Evolutionary conservation across 148 eudicot species (phyloP), one percentile per base, ranked within the genome.

Genomic region (Polygonum maritimum): DNA sequence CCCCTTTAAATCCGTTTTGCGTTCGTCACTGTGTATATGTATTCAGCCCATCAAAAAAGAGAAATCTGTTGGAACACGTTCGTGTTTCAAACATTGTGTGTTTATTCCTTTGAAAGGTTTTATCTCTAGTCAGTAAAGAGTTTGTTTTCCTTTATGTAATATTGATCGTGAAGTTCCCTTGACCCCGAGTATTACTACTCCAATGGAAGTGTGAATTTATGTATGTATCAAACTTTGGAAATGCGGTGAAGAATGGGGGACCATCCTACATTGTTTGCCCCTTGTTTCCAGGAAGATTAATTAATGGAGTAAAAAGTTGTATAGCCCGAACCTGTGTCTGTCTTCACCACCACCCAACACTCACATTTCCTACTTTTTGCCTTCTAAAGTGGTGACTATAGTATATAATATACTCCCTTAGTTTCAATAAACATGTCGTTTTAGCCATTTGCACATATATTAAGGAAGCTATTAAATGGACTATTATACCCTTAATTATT

Each of bases 231-330:
- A 62, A 5, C 14, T 19, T 21, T 3, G 22, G 60, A 71, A 49
- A 44, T 48, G 21, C 36, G 44, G 48, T 49, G 40, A 71, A 60
- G 48, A 71, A 78, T 41, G 76, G 76, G 85, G 83, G 85, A 83
- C 85, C 85, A 83, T 74, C 77, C 85, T 79, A 54, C 36, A 60
- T 12, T 83, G 80, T 48, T 74, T 71, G 80, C 71, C 74, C 85
- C 83, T 77, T 75, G 83, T 83, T 80, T 48, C 57, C 52, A 70
- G 85, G 79, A 80, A 77, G 75, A 76, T 77, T 71, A 77, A 63
- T 3, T 13, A 60, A 60, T 6, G 3, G 33, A 12, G 35, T 31
- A 67, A 15, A 3, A 10, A 13, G 15, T 2, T n/a, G 3, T 2
- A n/a, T 21, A 35, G 16, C 70, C 70, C 78, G 75, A 79, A 67